Evolutionary conservation across 176 grass and related monocot species (phyloP), one percentile per base, ranked within the genome.

Genomic region (Pontederia paniculata): DNA sequence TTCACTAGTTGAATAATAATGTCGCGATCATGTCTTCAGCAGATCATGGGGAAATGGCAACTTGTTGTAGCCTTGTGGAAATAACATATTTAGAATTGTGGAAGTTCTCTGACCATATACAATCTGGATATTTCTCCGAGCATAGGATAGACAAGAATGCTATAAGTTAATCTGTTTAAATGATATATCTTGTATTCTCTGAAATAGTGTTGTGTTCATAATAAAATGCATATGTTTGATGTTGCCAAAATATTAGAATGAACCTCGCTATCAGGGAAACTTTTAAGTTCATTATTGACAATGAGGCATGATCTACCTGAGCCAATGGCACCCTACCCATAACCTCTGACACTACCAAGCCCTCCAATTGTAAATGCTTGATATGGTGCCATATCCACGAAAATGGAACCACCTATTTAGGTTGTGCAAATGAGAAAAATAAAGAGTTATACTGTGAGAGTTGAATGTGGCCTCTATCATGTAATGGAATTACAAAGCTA

Each of bases 311-410:
- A 71, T 76, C 93, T 90, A 76, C 86, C 93, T 48, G 86, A 81
- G 72, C 93, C 86, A 77, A 88, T 65, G 23, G 93, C 93, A 15
- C 93, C 93, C 65, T 98, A 86, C 31, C 80, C 86, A 55, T 98
- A 98, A 64, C 93, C 93, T 67, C 93, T 73, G 11, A 98, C 93
- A n/a, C 83, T 98, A 66, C 83, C 86, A 67, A 84, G 58, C 59
- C 93, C 93, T 4, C 93, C 93, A 64, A 98, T 98, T 11, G 93
- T 59, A 63, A 98, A 98, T 63, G 93, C 93, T 78, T 98, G 93
- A 74, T 88, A 84, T 52, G 93, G 86, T 58, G 93, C 93, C 93
- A 98, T 98, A 72, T 98, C 93, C 60, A 86, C 86, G 23, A 91
- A 86, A 78, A 98, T 90, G 44, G 86, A 98, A 48, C 93, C 93